Conservation (phyloP, 192 early-diverging fungal genomes). For the Coemansia sp. region DNA sequence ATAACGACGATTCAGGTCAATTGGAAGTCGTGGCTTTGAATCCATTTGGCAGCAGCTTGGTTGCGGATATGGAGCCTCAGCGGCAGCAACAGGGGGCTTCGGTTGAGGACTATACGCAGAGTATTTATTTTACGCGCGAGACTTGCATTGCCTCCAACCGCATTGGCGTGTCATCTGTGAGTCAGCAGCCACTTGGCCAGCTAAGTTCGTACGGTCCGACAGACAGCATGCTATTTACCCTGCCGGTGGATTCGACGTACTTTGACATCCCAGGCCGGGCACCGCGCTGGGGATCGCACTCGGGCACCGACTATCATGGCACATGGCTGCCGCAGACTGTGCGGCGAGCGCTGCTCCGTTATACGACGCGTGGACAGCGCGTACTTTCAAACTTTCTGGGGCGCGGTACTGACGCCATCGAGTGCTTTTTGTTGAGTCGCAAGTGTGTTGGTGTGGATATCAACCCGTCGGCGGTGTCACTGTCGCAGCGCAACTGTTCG, state of each 20-base stretch:
- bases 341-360: constrained; percentile 72
- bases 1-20: constrained; percentile 12
- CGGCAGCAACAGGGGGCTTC: constrained; percentile 12
- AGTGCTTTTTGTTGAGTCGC: constrained; percentile 78
- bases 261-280: constrained; percentile 91
- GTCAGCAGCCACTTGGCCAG: constrained; percentile 49
- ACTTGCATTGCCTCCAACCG: constrained; percentile 26
- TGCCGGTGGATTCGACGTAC: constrained; percentile 78
- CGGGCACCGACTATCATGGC: constrained; percentile 90
- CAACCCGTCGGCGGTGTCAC: constrained; percentile 80
- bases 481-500: constrained; percentile 83
- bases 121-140: constrained; percentile 55
- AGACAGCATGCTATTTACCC: constrained; percentile 63
- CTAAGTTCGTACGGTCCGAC: constrained; percentile 50
- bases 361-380: constrained; percentile 72
- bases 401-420: constrained; percentile 92
- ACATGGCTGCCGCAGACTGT: constrained; percentile 94
- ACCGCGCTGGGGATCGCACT: constrained; percentile 88
- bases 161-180: constrained; percentile 17
- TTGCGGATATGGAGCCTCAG: constrained; percentile 1
- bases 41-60: constrained; percentile 37
- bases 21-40: constrained; percentile 52
- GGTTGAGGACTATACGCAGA: constrained; percentile 51
- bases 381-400: constrained; percentile 91
- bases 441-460: constrained; percentile 83